A percentile compares a stretch with the other conserved stretches of the same genome.
Conservation (phyloP, 169 alveolate species). For the Cryptosporidium meleagridis region DNA sequence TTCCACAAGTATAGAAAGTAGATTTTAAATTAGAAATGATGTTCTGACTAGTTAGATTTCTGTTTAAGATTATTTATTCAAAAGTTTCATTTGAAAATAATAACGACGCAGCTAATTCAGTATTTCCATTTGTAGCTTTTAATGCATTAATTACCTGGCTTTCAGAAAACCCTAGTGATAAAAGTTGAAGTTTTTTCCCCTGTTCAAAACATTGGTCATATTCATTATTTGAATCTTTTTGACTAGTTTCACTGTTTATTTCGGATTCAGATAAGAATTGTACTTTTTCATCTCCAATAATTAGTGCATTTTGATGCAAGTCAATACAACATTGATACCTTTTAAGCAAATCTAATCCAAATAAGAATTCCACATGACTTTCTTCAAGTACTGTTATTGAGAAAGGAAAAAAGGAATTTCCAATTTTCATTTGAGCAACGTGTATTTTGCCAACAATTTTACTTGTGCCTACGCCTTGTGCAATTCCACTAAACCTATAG, state of each 20-base stretch:
- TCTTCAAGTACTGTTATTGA: conserved; percentile 93
- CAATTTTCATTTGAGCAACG: conserved; percentile 92
- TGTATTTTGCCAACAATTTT: conserved; percentile 94
- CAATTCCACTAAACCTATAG: conserved; percentile 92
- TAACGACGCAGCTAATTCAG: conserved; percentile 77
- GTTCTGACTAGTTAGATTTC: neutral
- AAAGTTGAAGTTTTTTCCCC: conserved; percentile 49
- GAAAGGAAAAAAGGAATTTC: conserved; percentile 87
- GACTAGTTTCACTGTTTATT: conserved; percentile 13
- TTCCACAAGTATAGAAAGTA: neutral
- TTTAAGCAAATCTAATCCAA: conserved; percentile 94
- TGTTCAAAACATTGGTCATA: neutral
- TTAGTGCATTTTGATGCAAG: conserved; percentile 87
- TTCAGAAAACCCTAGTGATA: conserved; percentile 77
- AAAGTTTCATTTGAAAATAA: conserved; percentile 25
- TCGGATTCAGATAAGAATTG: conserved; percentile 82
- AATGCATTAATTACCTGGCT: conserved; percentile 74
- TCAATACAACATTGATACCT: conserved; percentile 93
- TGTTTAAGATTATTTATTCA: conserved; percentile 14
- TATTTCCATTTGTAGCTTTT: conserved; percentile 74
- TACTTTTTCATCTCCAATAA: conserved; percentile 87
- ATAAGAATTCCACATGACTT: conserved; percentile 89
- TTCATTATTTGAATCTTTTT: neutral
- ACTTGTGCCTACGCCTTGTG: conserved; percentile 94
- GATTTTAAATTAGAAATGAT: neutral